Percentiles rank a stretch among this genome's conserved stretches.
These are phyloP conservation scores for Zostera marina DNA, from an alignment of 116 monocot genomes.

Conservation along the genomic window DNA sequence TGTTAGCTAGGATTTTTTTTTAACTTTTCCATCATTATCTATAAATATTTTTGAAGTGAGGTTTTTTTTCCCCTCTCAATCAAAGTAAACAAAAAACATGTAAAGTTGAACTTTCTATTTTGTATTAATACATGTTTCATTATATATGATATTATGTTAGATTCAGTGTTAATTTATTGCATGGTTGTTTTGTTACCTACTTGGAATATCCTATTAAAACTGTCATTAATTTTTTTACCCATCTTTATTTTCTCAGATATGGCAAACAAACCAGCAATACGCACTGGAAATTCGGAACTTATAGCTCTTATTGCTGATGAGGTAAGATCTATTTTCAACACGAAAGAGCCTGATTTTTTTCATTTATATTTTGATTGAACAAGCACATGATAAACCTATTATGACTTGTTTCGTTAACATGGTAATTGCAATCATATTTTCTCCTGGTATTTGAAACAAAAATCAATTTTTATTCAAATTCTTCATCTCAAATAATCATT, in stretches of 20 bases:
- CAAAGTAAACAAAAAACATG: no score
- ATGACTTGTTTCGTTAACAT: not conserved
- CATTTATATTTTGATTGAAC: not conserved
- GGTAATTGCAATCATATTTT: not conserved
- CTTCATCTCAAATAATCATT: not conserved
- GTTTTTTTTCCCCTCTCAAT: no score
- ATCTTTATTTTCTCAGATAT: constrained; percentile 11
- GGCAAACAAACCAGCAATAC: constrained; percentile 55
- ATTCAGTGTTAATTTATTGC: no score
- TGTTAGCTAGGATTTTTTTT: no score
- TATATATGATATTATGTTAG: no score
- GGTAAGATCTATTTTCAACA: constrained; percentile 21
- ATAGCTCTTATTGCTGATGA: constrained; percentile 94
- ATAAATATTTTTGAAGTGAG: no score
- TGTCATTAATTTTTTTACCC: no score
- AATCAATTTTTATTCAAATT: not conserved
- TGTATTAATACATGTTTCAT: no score
- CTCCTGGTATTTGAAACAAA: not conserved
- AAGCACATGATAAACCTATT: not conserved
- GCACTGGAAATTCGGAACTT: constrained; percentile 53
- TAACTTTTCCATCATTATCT: no score
- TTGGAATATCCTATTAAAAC: no score
- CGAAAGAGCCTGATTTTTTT: not conserved
- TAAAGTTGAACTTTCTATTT: no score
- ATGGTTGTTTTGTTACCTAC: no score